Evolutionary conservation across 495 filamentous ascomycete genomes (phyloP), one percentile per base, ranked within the genome.

Genomic region (Annulohypoxylon nitens): DNA sequence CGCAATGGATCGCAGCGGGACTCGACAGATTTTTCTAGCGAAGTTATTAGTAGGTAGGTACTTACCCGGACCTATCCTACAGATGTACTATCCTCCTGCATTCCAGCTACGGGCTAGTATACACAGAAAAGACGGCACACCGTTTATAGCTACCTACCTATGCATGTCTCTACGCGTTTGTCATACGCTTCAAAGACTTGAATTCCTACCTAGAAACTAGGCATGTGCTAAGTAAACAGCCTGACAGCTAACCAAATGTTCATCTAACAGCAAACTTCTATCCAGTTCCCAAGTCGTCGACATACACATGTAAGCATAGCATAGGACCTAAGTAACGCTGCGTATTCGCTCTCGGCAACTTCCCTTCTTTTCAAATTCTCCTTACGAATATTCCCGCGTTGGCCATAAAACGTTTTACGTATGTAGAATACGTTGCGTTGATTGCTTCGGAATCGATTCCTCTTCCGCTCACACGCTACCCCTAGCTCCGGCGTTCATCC

Each of bases 361-460:
- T 25, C 48, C 25, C 26, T 55, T 26, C 5, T 14, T 34, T 18
- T 36, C 30, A 33, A 57, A 37, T 12, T 33, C 20, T 33, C 2
- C 33, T 57, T 37, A 37, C 53, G 53, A 57, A 37, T 57, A 18
- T 34, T 50, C 33, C 60, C 41, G 26, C 60, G 33, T 10, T 26
- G 20, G 39, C 14, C 20, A 9, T 50, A 50, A 37, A 57, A 10
- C 23, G 10, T 57, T 57, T 47, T 47, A 20, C 43, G 39, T 47
- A 47, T 47, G 30, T 39, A 30, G 43, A 36, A 50, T 54, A 23
- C 1, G 10, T 70, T 45, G 58, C 4, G 30, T 47, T 23, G 53
- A 45, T 25, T 45, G n/a, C 48, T 51, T 71, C 69, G 63, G 69
- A 34, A 71, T 36, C 2, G 8, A 50, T 67, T 67, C 69, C 69